Base-by-base conservation (phyloP, 179 eudicot genomes). In the Spinacia oleracea region DNA sequence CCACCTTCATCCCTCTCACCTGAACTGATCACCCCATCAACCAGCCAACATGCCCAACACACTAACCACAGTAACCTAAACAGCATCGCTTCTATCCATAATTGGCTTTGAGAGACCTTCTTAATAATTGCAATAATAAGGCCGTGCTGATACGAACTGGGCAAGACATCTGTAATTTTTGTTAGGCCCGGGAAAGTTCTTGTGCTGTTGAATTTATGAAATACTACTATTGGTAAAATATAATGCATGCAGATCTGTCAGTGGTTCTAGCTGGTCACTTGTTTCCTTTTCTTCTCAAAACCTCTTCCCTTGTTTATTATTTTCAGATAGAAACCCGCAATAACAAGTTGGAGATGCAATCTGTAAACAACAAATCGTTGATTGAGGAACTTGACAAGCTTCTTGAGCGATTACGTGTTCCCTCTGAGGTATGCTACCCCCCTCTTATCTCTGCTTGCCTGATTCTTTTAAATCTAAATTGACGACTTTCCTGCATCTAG, bases 271-370 rank as follows among this genome's bases (percentile, higher is more conserved):
- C 42, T 72, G 25, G 29, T 72, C 27, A 51, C 16, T 21, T 3
- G 18, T 25, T 20, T 53, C n/a, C 4, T 62, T 3, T 73, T 50
- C 12, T 38, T 18, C 34, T 50, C 32, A 9, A 9, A 55, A 40
- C 43, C n/a, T 8, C 20, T 9, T n/a, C 6, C 11, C 45, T 27
- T 70, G 32, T 77, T 79, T 25, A 43, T 69, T 78, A 35, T 68
- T 42, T 82, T 79, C 97, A 96, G 98, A 94, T 96, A 86, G 99
- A 96, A 90, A 88, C 86, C 38, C 91, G 98, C 60, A 96, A 96
- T 80, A 96, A 96, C 89, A 94, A 96, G 86, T 80, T 96, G 91
- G 96, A 91, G 87, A 88, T 90, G 94, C 98, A 92, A 87, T 96
- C 98, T 75, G 90, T 94, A 63, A 96, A 96, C 80, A 92, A 96